A percentile compares a stretch with the other conserved stretches of the same genome.
Conservation (phyloP, 2,329 filamentous ascomycete species). For the Plenodomus tracheiphilus region DNA sequence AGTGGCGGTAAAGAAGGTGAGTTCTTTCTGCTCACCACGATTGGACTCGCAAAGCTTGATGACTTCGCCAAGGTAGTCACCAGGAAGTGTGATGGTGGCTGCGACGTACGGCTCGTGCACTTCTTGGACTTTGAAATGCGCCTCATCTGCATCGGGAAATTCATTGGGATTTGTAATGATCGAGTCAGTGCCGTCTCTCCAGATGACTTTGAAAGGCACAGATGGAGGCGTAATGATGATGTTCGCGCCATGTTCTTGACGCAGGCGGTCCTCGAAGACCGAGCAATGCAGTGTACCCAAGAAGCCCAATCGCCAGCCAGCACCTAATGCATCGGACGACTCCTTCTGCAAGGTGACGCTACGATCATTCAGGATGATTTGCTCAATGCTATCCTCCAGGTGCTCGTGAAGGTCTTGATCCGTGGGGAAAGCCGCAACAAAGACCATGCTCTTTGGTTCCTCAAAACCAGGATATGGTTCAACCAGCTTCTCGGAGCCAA, state of each 20-base stretch:
- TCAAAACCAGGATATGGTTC: constrained; percentile 89
- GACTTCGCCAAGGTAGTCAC: constrained; percentile 90
- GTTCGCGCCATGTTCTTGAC: constrained; percentile 90
- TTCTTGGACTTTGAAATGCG: constrained; percentile 59
- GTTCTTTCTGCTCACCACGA: constrained; percentile 80
- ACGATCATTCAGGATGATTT: constrained; percentile 91
- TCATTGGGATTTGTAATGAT: constrained; percentile 84
- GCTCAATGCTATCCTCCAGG: constrained; percentile 90
- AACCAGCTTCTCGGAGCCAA: constrained; percentile 75
- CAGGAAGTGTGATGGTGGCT: constrained; percentile 85
- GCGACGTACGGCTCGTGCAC: constrained; percentile 75
- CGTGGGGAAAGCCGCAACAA: constrained; percentile 93
- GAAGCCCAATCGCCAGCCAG: constrained; percentile 93
- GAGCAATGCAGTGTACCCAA: constrained; percentile 96
- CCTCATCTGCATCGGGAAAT: constrained; percentile 75
- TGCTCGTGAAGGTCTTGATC: constrained; percentile 86
- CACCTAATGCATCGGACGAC: constrained; percentile 87
- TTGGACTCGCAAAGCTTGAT: constrained; percentile 94
- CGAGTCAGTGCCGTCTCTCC: constrained; percentile 73
- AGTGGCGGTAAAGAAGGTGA: constrained; percentile 88
- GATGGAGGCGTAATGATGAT: constrained; percentile 97
- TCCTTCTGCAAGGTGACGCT: constrained; percentile 95
- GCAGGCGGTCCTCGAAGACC: constrained; percentile 94
- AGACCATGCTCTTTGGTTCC: constrained; percentile 98
- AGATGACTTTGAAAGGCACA: constrained; percentile 86